Conservation (phyloP, 306 rosid species). For the Pterocarpus santalinus region DNA sequence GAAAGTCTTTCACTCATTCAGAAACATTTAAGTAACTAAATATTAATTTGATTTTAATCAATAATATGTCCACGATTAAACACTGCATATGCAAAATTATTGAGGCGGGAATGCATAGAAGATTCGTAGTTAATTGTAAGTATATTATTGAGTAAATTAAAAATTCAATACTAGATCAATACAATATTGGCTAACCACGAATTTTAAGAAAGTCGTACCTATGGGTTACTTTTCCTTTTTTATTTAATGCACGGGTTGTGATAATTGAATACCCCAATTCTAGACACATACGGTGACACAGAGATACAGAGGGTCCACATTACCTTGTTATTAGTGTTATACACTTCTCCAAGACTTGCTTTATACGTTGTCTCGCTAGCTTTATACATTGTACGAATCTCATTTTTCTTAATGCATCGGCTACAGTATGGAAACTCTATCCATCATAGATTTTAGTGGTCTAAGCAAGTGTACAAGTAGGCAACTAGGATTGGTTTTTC, state of each 20-base stretch:
- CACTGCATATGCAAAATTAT: neutral
- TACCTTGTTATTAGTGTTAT: no score
- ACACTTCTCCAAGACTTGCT: no score
- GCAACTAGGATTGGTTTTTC: no score
- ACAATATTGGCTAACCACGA: neutral
- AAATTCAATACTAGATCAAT: neutral
- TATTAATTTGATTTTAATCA: no score
- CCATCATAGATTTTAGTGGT: neutral
- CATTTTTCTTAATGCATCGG: neutral
- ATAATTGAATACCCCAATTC: no score
- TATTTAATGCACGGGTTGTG: neutral
- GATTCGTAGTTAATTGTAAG: neutral
- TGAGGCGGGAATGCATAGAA: neutral
- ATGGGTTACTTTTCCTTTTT: neutral
- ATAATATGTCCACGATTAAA: no score
- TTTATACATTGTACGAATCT: no score
- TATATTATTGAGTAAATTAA: neutral
- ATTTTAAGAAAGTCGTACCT: neutral
- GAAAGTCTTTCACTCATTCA: neutral
- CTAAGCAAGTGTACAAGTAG: neutral
- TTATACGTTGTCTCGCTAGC: no score
- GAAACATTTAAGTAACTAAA: no score
- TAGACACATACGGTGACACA: no score
- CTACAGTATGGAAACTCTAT: neutral
- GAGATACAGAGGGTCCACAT: no score